phyloP scores from a whole-genome alignment of 768 basidiomycete genomes.

The Termitomyces sp. region DNA sequence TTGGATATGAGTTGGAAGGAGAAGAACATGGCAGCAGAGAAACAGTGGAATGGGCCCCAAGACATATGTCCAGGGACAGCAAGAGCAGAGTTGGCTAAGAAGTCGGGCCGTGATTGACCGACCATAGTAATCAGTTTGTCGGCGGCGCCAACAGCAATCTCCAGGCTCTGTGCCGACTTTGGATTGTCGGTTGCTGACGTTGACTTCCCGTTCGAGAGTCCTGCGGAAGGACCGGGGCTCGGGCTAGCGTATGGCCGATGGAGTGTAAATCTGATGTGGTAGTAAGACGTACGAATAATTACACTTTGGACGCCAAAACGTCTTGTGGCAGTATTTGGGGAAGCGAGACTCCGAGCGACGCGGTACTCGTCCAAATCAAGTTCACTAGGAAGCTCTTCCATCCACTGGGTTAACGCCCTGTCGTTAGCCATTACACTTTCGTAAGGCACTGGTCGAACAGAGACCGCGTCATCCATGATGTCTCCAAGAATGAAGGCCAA shows the following conservation, averaged over 20 bases:
- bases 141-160: constrained; percentile 73
- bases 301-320: constrained; percentile 79
- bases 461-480: constrained; percentile 83
- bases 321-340: constrained; percentile 51
- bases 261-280: constrained; percentile 82
- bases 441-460: constrained; percentile 75
- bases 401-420: constrained; percentile 67
- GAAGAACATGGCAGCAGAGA: constrained; percentile 88
- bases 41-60: constrained; percentile 81
- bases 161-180: constrained; percentile 58
- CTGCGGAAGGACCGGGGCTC: constrained; percentile 18
- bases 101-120: constrained; percentile 72
- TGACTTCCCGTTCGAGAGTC: constrained; percentile 20
- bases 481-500: constrained; percentile 79
- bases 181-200: constrained; percentile 29
- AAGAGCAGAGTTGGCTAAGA: constrained; percentile 61
- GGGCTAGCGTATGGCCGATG: constrained; percentile 72
- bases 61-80: constrained; percentile 81
- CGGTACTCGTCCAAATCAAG: constrained; percentile 75
- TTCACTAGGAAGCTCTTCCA: constrained; percentile 71
- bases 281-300: constrained; percentile 71
- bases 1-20: constrained; percentile 84
- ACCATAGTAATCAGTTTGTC: constrained; percentile 77
- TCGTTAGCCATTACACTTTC: constrained; percentile 72
- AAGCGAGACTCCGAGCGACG: constrained; percentile 69